phyloP scores from a whole-genome alignment of 768 basidiomycete genomes.

The Galerina sulciceps region DNA sequence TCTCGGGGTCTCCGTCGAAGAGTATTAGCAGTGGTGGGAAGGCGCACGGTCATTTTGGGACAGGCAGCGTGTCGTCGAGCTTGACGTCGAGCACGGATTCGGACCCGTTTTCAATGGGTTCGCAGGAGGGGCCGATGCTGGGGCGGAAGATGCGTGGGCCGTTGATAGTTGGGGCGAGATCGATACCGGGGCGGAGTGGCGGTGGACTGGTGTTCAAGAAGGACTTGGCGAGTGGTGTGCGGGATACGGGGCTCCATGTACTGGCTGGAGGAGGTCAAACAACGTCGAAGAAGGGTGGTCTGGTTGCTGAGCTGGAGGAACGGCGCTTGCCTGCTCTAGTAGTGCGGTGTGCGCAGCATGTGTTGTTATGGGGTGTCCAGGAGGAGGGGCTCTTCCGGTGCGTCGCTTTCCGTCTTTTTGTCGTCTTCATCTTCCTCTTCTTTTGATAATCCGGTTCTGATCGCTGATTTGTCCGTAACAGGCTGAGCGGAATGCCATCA shows the following conservation, averaged over 20 bases:
- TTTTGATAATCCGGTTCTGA: conserved; percentile 2
- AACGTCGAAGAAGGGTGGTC: conserved; percentile 25
- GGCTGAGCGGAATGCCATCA: conserved; percentile 82
- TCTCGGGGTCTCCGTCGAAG: conserved; percentile 1
- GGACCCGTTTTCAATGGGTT: conserved; percentile 22
- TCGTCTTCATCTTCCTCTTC: not conserved
- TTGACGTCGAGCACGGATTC: conserved; percentile 56
- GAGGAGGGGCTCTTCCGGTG: conserved; percentile 89
- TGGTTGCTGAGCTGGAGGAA: conserved; percentile 45
- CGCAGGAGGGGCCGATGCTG: conserved; percentile 48
- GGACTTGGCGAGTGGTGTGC: conserved; percentile 45
- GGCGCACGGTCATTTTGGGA: conserved; percentile 35
- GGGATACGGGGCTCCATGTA: conserved; percentile 27
- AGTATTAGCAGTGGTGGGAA: conserved; percentile 25
- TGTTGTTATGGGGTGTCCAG: conserved; percentile 81
- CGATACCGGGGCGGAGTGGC: conserved; percentile 30
- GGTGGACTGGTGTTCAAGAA: conserved; percentile 72
- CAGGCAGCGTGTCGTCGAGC: conserved; percentile 21
- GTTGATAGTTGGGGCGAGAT: conserved; percentile 40
- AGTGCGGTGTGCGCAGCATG: conserved; percentile 81
- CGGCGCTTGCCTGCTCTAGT: conserved; percentile 75
- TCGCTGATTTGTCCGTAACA: conserved; percentile 28
- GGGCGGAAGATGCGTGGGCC: conserved; percentile 59
- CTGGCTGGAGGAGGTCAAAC: conserved; percentile 15
- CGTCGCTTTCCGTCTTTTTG: conserved; percentile 30